Percentiles rank a stretch among this genome's conserved stretches.
Evolutionary conservation across 306 rosid species (phyloP).

Genomic region (Coriaria nepalensis): DNA sequence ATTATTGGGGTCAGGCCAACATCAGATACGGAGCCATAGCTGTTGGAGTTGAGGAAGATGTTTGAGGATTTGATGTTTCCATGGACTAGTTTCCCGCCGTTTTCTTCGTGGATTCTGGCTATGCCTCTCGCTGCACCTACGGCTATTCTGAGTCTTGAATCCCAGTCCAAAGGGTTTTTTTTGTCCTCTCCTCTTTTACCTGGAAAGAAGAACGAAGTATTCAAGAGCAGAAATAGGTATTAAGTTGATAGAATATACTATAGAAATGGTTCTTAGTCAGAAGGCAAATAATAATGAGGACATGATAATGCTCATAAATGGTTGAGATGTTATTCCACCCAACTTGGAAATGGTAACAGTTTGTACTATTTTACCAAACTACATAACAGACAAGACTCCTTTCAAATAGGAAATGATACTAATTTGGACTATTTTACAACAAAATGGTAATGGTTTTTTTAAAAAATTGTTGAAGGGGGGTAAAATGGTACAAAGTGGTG

Average conservation of each 20-base stretch:
- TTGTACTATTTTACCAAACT: no score
- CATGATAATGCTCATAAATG: no score
- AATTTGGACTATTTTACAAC: no score
- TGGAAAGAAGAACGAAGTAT: slow-evolving; percentile 19
- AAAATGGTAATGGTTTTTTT: no score
- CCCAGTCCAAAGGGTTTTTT: slow-evolving; percentile 52
- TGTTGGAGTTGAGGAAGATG: slow-evolving; percentile 46
- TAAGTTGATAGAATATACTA: neutral
- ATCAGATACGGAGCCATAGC: slow-evolving; percentile 70
- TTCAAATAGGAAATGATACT: no score
- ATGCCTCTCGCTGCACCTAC: slow-evolving; percentile 78
- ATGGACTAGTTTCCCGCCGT: slow-evolving; percentile 65
- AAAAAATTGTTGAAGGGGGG: no score
- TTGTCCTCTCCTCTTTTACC: slow-evolving; percentile 76
- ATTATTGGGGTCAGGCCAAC: slow-evolving; percentile 67
- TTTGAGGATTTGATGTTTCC: slow-evolving; percentile 77
- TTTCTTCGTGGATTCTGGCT: slow-evolving; percentile 51
- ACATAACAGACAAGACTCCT: no score
- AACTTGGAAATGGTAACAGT: no score
- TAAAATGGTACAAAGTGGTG: no score
- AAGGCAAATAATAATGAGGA: no score
- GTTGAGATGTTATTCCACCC: no score
- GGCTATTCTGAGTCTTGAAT: slow-evolving; percentile 56
- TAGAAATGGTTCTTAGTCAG: neutral
- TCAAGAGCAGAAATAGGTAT: neutral